Conservation (phyloP, 805 yeast genomes). For the Jamesozyma spencerorum region DNA sequence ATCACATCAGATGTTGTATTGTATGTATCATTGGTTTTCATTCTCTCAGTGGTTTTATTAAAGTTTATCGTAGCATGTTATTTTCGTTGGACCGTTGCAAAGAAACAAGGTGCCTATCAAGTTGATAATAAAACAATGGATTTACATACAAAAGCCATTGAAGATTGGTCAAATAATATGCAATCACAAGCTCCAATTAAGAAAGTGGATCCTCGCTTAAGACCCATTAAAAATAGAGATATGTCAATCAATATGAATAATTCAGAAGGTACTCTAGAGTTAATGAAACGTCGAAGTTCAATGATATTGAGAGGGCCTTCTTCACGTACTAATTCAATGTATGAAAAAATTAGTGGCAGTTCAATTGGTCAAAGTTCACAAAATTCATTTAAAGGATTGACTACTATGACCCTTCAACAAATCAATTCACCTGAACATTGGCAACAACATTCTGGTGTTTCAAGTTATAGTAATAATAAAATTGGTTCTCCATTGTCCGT, state of each 20-base stretch:
- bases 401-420: conserved; percentile 62
- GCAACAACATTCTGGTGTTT: neutral
- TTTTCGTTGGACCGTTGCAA: conserved; percentile 75
- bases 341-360: neutral
- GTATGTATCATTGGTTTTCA: conserved; percentile 71
- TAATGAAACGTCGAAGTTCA: conserved; percentile 31
- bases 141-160: conserved; percentile 58
- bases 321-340: neutral
- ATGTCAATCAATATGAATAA: neutral
- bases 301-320: conserved; percentile 14
- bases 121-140: conserved; percentile 52
- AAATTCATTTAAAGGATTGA: conserved; percentile 21
- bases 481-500: neutral
- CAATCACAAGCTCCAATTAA: conserved; percentile 42
- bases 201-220: conserved; percentile 42
- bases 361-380: neutral
- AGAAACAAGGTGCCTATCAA: conserved; percentile 68
- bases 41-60: conserved; percentile 64
- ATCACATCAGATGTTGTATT: conserved; percentile 83
- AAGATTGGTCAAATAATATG: conserved; percentile 75
- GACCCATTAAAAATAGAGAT: conserved; percentile 36
- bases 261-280: conserved; percentile 19
- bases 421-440: conserved; percentile 18
- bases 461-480: neutral
- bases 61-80: conserved; percentile 84